Evolutionary conservation across 805 yeast species (phyloP), one percentile per base, ranked within the genome.

Genomic region (Kuraishia piskuri): DNA sequence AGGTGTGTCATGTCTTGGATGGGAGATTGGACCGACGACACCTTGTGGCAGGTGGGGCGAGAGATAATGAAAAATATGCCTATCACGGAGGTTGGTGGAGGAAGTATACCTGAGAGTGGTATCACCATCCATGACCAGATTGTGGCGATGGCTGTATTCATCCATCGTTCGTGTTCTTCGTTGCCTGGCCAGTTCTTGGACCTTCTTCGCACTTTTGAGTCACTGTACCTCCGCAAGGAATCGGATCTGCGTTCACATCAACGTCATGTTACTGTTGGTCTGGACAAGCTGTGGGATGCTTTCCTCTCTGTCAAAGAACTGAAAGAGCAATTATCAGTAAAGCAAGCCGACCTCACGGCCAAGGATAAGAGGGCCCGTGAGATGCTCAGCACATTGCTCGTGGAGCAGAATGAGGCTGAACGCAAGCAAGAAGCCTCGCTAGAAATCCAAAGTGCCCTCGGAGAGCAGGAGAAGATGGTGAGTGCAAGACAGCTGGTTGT

Each of bases 391-490:
- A 80, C 73, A 53, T 89, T 92, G 88, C 75, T 92, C 14, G 68
- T 75, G 0, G 95, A 90, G 47, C 98, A 92, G 63, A 90, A 88
- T 62, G 96, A 90, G 60, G 92, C 97, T 0, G 98, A 92, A 64
- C 74, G 96, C 57, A 90, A 86, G 59, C 86, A 87, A 55, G 96
- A 88, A 55, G 90, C 94, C 7, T 88, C 96, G 0, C 69, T 86
- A 2, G 86, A 82, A 50, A 86, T 92, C 10, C 88, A 86, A 59
- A 77, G 75, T 19, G 84, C 89, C 5, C 71, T 92, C 31, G 82
- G 77, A 26, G 74, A 72, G 40, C 96, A 89, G 59, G 92, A 89
- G 52, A 62, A 63, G 2, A 81, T 79, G 52, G 79, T 92, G 5
- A 71, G 73, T 3, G 69, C 66, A 12, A 75, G 95, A 37, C 75